A percentile compares a stretch with the other conserved stretches of the same genome.
phyloP scores from a whole-genome alignment of 495 filamentous ascomycete species.

The Beverwykella pulmonaria region DNA sequence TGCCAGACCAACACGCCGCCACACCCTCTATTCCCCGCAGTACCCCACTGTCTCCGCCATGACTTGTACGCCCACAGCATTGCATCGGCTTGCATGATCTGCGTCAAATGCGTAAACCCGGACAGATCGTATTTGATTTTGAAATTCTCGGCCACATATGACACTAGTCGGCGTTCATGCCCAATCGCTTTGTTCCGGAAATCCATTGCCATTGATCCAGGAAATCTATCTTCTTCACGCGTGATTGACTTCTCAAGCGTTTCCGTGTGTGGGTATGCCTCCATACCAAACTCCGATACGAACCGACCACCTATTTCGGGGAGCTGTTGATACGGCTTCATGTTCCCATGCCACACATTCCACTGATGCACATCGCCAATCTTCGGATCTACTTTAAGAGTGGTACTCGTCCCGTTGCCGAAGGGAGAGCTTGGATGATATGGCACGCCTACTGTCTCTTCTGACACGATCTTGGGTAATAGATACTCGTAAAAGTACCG shows the following conservation, averaged over 20 bases:
- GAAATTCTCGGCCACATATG: slow-evolving; percentile 33
- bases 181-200: slow-evolving; percentile 35
- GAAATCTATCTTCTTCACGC: slow-evolving; percentile 46
- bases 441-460: slow-evolving; percentile 21
- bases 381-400: slow-evolving; percentile 32
- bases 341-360: slow-evolving; percentile 33
- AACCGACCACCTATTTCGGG: slow-evolving; percentile 33
- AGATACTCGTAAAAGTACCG: slow-evolving; percentile 36
- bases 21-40: slow-evolving; percentile 19
- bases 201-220: slow-evolving; percentile 29
- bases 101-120: slow-evolving; percentile 29
- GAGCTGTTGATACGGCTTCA: slow-evolving; percentile 28
- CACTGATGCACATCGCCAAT: slow-evolving; percentile 38
- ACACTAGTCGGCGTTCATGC: slow-evolving; percentile 27
- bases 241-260: slow-evolving; percentile 30
- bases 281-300: slow-evolving; percentile 38
- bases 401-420: slow-evolving; percentile 25
- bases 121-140: slow-evolving; percentile 31
- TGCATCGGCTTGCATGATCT: slow-evolving; percentile 35
- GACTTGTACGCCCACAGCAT: slow-evolving; percentile 28
- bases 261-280: slow-evolving; percentile 30
- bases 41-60: slow-evolving; percentile 31
- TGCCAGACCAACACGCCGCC: slow-evolving; percentile 36
- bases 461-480: slow-evolving; percentile 23
- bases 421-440: slow-evolving; percentile 35